phyloP scores from a whole-genome alignment of 1,139 yeast species.

The Lizanozyma gosingica region DNA sequence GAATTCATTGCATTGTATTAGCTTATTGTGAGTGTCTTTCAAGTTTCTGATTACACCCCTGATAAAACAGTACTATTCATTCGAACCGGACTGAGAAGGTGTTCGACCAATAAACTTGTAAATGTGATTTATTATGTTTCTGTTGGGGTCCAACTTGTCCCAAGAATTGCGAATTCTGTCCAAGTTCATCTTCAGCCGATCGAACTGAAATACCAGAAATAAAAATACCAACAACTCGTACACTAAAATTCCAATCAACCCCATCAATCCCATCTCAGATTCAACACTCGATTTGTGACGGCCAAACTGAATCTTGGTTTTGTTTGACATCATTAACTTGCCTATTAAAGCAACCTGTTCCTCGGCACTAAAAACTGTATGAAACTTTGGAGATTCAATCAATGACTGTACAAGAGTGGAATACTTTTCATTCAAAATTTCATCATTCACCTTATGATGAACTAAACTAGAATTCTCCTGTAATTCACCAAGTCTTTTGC shows the following conservation, averaged over 20 bases:
- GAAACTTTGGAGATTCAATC: not conserved
- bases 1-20: too few species aligned
- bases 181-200: slow-evolving; percentile 35
- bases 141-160: slow-evolving; percentile 35
- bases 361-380: not conserved
- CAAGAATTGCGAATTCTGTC: slow-evolving; percentile 35
- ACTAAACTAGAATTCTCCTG: slow-evolving; percentile 44
- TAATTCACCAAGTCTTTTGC: slow-evolving; percentile 69
- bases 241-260: not conserved
- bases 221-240: not conserved
- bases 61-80: too few species aligned
- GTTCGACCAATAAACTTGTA: slow-evolving; percentile 29
- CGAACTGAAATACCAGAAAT: slow-evolving; percentile 14
- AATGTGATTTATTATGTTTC: slow-evolving; percentile 28
- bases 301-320: not conserved
- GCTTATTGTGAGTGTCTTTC: too few species aligned
- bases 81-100: too few species aligned
- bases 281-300: not conserved
- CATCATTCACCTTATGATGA: not conserved
- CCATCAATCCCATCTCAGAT: not conserved
- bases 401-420: not conserved
- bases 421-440: not conserved
- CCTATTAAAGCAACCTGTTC: not conserved
- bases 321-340: not conserved
- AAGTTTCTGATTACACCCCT: too few species aligned